A percentile compares a stretch with the other conserved stretches of the same genome.
Conservation (phyloP, 306 rosid genomes). For the Begonia fuchsioides region DNA sequence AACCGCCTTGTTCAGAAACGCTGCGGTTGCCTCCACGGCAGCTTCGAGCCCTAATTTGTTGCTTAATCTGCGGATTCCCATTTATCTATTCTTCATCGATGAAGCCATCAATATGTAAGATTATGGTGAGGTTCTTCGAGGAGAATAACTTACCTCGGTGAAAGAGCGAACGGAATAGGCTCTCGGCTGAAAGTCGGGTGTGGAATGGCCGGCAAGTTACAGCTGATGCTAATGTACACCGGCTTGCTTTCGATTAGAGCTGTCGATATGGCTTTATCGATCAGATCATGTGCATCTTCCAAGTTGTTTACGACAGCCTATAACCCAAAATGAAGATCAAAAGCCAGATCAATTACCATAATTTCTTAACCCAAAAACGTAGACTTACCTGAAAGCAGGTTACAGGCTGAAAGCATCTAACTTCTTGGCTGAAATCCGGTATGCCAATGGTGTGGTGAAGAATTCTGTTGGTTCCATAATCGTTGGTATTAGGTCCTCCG, state of each 20-base stretch:
- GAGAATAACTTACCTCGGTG: constrained; percentile 21
- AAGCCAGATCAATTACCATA: too few relatives aligned
- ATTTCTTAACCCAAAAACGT: too few relatives aligned
- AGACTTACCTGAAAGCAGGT: constrained; percentile 31
- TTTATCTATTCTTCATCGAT: too few relatives aligned
- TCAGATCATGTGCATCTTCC: constrained; percentile 27
- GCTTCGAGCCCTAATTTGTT: constrained; percentile 30
- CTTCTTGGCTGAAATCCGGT: constrained; percentile 31
- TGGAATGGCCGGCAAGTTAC: constrained; percentile 28
- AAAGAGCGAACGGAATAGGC: constrained; percentile 26
- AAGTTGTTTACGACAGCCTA: constrained; percentile 36
- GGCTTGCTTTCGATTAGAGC: constrained; percentile 33
- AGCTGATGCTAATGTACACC: constrained; percentile 28
- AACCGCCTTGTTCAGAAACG: constrained; percentile 30
- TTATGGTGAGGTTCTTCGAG: too few relatives aligned
- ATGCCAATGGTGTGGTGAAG: constrained; percentile 41
- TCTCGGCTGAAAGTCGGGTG: constrained; percentile 27
- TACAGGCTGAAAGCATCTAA: constrained; percentile 31
- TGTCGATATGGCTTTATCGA: constrained; percentile 33
- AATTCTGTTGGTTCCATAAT: constrained; percentile 31
- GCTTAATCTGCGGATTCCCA: constrained; percentile 14
- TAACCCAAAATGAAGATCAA: background rate
- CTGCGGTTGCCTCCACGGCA: constrained; percentile 24
- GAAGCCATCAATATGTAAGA: too few relatives aligned
- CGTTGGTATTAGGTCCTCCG: constrained; percentile 37